phyloP scores from a whole-genome alignment of 306 rosid genomes.

The Bauhinia variegata region DNA sequence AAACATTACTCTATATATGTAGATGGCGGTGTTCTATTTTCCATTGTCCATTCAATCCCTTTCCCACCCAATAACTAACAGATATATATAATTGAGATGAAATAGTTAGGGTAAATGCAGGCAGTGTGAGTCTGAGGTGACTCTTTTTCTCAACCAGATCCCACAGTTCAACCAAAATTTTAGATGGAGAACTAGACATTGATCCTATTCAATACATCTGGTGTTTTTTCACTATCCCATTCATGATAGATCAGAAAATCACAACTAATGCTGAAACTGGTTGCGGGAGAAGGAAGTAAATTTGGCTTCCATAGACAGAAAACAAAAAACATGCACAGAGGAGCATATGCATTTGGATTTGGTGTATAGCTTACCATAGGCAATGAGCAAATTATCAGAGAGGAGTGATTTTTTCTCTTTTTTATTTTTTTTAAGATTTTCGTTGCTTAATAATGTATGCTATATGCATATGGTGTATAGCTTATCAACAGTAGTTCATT shows the following conservation, averaged over 20 bases:
- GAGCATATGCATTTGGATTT: background rate
- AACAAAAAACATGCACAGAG: background rate
- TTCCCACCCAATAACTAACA: background rate
- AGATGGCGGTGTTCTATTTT: background rate
- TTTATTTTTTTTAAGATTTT: background rate
- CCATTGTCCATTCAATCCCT: slow-evolving; percentile 11
- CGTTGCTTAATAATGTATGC: background rate
- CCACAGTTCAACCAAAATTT: background rate
- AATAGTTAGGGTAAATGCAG: background rate
- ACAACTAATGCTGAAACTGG: background rate
- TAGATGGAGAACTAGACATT: background rate
- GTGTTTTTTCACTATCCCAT: background rate
- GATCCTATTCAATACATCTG: background rate
- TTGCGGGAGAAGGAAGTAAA: background rate
- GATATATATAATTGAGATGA: background rate
- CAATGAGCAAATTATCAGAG: no score
- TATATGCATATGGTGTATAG: slow-evolving; percentile 11
- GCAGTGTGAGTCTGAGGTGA: background rate
- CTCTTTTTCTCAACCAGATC: slow-evolving; percentile 3
- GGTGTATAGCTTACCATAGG: no score
- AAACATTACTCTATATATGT: slow-evolving; percentile 1
- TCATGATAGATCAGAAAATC: background rate
- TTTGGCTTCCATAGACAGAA: background rate
- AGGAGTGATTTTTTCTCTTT: background rate
- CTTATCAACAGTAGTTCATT: slow-evolving; percentile 9